Base-by-base conservation (phyloP, 768 basidiomycete genomes). In the Leucocoprinus sp. region DNA sequence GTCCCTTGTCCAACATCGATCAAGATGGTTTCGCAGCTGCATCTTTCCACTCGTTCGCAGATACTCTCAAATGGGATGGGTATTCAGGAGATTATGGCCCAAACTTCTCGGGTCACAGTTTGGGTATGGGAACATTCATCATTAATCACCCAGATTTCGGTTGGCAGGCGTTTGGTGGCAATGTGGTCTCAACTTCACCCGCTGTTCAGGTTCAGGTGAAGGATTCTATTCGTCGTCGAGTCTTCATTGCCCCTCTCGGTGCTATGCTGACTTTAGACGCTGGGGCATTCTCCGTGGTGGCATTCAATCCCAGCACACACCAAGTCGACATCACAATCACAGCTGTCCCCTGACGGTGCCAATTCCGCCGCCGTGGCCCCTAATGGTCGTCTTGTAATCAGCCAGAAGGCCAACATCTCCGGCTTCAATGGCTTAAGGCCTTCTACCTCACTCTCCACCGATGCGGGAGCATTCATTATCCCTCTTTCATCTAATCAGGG, bases 51-150 rank as follows among this genome's bases (percentile, higher is more conserved):
- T 73, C 76, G 8, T 78, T 75, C 50, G 65, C 68, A 18, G 73
- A 78, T 53, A 77, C 75, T 8, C 58, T 78, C 42, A 69, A 67
- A 51, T 77, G 75, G 73, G 75, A 78, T 50, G 76, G 58, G 2
- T 77, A 77, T 54, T 76, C 74, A 1, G 75, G 75, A 38, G 76
- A 78, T 54, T 78, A 77, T 52, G 76, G 76, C 37, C 76, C 76
- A 5, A 76, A 76, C 58, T 76, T 76, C 55, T 74, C 74, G 40
- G 75, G 75, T 8, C 72, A 73, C 54, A 53, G 69, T 4, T 69
- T 77, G 65, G 71, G 72, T 22, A 71, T 69, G 48, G 68, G 67
- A 37, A 69, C 69, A 0, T 68, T 62, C 40, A 63, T 78, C 53
- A 57, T 76, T 49, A 64, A 76, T 48, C 74, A 77, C 45, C 73